These are phyloP conservation scores for Aphanomyces euteiches DNA, from an alignment of 352 stramenopile species.

Conservation along the genomic window DNA sequence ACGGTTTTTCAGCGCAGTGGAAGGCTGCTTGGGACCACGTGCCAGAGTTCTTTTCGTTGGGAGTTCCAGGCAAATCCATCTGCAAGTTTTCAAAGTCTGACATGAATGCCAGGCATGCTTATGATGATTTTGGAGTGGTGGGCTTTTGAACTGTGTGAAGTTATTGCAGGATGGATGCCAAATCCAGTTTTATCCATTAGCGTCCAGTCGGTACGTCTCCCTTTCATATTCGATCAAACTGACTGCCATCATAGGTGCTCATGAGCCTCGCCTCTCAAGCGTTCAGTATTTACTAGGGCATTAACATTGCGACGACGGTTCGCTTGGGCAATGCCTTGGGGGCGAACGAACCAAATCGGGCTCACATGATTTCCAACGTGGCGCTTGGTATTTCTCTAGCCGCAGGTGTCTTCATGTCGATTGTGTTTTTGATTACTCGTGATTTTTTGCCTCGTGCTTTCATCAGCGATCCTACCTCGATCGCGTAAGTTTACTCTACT, in stretches of 20 bases:
- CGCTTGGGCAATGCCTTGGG: conserved; percentile 63
- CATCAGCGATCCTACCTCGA: conserved; percentile 61
- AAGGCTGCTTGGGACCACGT: conserved; percentile 25
- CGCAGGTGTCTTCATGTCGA: conserved; percentile 35
- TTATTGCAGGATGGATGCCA: conserved; percentile 55
- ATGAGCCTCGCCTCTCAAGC: conserved; percentile 55
- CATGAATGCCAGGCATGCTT: conserved; percentile 42
- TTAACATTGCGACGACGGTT: conserved; percentile 54
- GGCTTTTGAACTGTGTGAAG: conserved; percentile 76
- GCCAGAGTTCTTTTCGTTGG: conserved; percentile 36
- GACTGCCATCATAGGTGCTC: conserved; percentile 33
- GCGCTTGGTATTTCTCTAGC: conserved; percentile 36
- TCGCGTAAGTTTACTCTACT: conserved; percentile 39
- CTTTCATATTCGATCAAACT: conserved; percentile 31
- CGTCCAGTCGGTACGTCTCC: conserved; percentile 73
- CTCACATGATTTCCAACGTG: conserved; percentile 49
- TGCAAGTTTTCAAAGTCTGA: background rate
- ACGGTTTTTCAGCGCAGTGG: conserved; percentile 7
- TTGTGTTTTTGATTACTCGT: conserved; percentile 33
- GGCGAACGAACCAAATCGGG: conserved; percentile 43
- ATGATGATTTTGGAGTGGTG: conserved; percentile 79
- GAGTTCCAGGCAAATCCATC: conserved; percentile 40
- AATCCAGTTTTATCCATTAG: conserved; percentile 63
- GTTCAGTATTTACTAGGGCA: conserved; percentile 60
- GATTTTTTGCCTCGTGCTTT: conserved; percentile 55